Evolutionary conservation across 1,139 yeast species (phyloP).

Genomic region (Yamadazyma jaroonii): DNA sequence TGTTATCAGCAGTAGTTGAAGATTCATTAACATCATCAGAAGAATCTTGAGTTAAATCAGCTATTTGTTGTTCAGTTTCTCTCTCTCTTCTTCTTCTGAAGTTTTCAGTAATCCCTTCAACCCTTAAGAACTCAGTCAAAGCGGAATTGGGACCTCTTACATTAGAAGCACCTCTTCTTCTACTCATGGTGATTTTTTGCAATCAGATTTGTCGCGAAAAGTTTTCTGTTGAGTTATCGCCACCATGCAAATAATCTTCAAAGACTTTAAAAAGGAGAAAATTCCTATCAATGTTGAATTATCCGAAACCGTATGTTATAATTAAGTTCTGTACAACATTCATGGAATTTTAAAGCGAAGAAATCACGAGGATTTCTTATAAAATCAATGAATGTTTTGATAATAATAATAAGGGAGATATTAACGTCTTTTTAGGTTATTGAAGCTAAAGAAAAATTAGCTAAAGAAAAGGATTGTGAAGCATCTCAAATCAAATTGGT

Average conservation of each 20-base stretch:
- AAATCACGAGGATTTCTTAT: not conserved
- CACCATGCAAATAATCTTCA: conserved; percentile 75
- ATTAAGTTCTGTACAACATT: conserved; percentile 16
- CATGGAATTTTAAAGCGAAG: not conserved
- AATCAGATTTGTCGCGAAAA: conserved; percentile 1
- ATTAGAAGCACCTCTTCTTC: conserved; percentile 24
- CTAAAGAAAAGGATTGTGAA: conserved; percentile 66
- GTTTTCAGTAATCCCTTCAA: conserved; percentile 86
- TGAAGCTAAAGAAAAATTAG: conserved; percentile 72
- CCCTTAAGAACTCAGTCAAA: conserved; percentile 65
- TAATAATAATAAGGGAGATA: conserved; percentile 1
- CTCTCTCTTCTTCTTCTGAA: conserved; percentile 59
- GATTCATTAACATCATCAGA: not conserved
- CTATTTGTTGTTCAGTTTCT: not conserved
- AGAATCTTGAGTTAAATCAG: not conserved
- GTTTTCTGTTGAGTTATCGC: conserved; percentile 1
- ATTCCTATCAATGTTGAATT: conserved; percentile 77
- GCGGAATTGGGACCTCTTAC: conserved; percentile 81
- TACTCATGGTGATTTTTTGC: conserved; percentile 16
- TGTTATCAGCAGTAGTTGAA: conserved; percentile 10
- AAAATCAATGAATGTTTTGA: not conserved
- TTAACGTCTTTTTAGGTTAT: conserved; percentile 39
- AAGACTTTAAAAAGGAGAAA: conserved; percentile 90
- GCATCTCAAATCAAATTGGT: conserved; percentile 81
- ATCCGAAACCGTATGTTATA: conserved; percentile 64